Evolutionary conservation across 305 asterid genomes (phyloP), one percentile per base, ranked within the genome.

Genomic region (Rubia balearica): DNA sequence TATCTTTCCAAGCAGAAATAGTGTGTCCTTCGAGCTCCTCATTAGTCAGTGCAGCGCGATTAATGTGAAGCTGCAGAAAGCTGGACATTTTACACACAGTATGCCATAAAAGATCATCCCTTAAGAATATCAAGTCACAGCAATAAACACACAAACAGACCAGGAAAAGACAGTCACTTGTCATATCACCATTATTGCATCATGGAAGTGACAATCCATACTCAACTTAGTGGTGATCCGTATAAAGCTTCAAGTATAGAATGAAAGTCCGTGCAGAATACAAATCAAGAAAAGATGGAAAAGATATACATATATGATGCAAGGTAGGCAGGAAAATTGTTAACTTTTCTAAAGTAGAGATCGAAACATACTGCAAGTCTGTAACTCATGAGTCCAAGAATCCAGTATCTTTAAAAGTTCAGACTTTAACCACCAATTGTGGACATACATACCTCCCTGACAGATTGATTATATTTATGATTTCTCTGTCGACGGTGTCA

Each of bases 1-100:
- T 46, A 41, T 72, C 74, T 76, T 89, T 89, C 96, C 96, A 89
- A 38, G 85, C 76, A 70, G 90, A 87, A 67, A 89, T 74, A 24
- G 91, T 84, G 69, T 68, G 88, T 40, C 71, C 75, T 73, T 81
- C 83, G 75, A 79, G 81, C 48, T 81, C 86, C 76, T 77, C 78
- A 43, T 77, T 77, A 61, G 83, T 74, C 72, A 84, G 80, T 76
- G 76, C 40, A 16, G 81, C 72, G 61, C 22, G 83, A 63, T 83
- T 81, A 67, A 73, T 79, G 51, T 86, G 85, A 74, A 89, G 94
- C 94, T 87, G 88, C 80, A 74, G 68, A 33, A 56, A 63, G 79
- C 19, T 49, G 64, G 65, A 49, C 62, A 69, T 53, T 69, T 53
- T 69, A 69, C 59, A 43, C 71, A 69, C 64, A 69, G 16, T 38